Evolutionary conservation across 73 alveolate species (phyloP), one percentile per base, ranked within the genome.

Genomic region (Paramecium bursaria): DNA sequence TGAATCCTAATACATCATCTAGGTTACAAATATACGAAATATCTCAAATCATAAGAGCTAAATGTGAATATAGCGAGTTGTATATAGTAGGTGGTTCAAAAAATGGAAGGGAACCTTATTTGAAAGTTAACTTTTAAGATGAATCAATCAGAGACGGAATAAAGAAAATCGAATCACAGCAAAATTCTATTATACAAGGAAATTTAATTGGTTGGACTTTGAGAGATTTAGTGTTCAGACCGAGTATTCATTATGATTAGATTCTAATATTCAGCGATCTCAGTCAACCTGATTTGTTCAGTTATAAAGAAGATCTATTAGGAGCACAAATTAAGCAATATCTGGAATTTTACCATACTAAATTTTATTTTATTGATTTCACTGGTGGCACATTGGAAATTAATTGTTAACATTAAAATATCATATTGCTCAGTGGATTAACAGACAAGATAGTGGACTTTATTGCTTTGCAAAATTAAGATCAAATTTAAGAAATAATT

Each of bases 61-160:
- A 67, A 67, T 67, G 82, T 42, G 82, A 67, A 21, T 67, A 67
- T 67, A 19, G 27, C 26, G 60, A 67, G 27, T 67, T 10, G 15
- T 67, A 67, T 35, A 17, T 67, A 1, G 33, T 35, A 19, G 53
- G 60, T 11, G 82, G 82, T 0, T 3, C 49, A 9, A 67, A 14
- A 33, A 7, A 5, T 11, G 44, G 44, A 4, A 67, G 33, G 19
- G 55, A 39, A 10, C 82, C 53, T 14, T 67, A 67, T 14, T 14
- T 67, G 22, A 67, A 47, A 30, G 82, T 67, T 14, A 67, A 67
- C 17, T 67, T 67, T 14, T 14, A 25, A 1, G 47, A 67, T 35
- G 57, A 67, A 19, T n/a, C n/a, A n/a, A n/a, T n/a, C n/a, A n/a
- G n/a, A n/a, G n/a, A n/a, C n/a, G n/a, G n/a, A n/a, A n/a, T n/a